Base-by-base conservation (phyloP, 331 rosid species). In the Stylosanthes scabra region DNA sequence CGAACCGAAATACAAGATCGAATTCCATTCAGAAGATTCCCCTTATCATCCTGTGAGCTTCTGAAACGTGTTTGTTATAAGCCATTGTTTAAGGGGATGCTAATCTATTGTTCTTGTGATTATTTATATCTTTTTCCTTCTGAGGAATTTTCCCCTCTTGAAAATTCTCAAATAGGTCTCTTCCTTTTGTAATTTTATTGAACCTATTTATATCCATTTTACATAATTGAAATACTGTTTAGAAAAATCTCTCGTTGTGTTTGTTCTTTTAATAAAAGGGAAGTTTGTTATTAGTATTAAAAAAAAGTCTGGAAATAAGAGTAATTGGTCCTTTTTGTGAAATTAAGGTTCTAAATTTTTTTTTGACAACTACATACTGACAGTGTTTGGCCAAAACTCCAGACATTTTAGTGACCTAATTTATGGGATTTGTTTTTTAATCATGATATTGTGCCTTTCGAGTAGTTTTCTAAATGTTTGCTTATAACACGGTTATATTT, bases 1-100 rank as follows among this genome's bases (percentile, higher is more conserved):
- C 5, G 97, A 90, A 68, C 95, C 97, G 7, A 94, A 94, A 74
- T 91, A 85, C 89, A 91, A 80, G 78, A 90, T 94, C 68, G 93
- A 94, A 82, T 90, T 94, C 61, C 97, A 90, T 72, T 59, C 93
- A 27, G 82, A 87, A 80, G 91, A 90, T 62, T 90, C 96, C 11
- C 99, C 96, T 44, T 94, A 79, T 83, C 81, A 50, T 67, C 96
- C 96, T 28, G 97, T 94, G 84, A 84, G 91, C 37, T 80, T 46
- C 61, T 71, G 9, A 11, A 52, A 50, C 14, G 45, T 11, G 41
- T 6, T 34, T 8, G 51, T 76, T 68, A 4, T 8, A 45, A 61
- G 5, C 40, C 25, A 15, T 59, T 59, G 54, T 46, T 8, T 9
- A n/a, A n/a, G n/a, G n/a, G n/a, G n/a, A n/a, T n/a, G 15, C 16